A percentile compares a stretch with the other conserved stretches of the same genome.
Conservation (phyloP, 495 filamentous ascomycete genomes). For the Rhizodiscina lignyota region DNA sequence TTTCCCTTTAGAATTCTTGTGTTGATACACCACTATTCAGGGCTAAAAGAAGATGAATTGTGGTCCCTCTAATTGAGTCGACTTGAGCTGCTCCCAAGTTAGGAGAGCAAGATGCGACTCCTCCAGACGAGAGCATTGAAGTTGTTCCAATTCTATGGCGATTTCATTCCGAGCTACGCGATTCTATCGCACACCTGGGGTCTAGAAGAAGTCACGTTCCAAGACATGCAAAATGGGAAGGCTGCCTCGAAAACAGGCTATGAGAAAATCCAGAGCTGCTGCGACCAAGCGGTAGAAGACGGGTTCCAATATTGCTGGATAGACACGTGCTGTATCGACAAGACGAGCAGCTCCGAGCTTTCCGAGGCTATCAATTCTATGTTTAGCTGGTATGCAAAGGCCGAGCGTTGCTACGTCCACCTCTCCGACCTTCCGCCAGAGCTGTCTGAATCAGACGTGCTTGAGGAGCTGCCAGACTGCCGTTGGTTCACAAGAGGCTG, state of each 20-base stretch:
- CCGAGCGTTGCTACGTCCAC: slow-evolving; percentile 8
- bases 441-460: background rate
- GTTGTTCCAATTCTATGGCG: background rate
- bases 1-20: no score
- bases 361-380: slow-evolving; percentile 29
- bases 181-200: slow-evolving; percentile 21
- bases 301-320: slow-evolving; percentile 21
- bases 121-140: background rate
- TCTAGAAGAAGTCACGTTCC: slow-evolving; percentile 16
- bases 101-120: no score
- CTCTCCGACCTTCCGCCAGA: slow-evolving; percentile 4
- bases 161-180: background rate
- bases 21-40: no score
- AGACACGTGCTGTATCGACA: slow-evolving; percentile 29
- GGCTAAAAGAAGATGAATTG: no score
- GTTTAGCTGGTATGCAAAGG: slow-evolving; percentile 13
- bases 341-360: slow-evolving; percentile 20
- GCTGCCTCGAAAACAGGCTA: slow-evolving; percentile 8
- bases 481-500: slow-evolving; percentile 13
- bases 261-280: slow-evolving; percentile 11
- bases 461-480: background rate
- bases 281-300: slow-evolving; percentile 7
- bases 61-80: no score
- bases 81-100: no score
- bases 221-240: slow-evolving; percentile 11